Evolutionary conservation across 2,329 filamentous ascomycete species (phyloP).

Genomic region (Cryphonectria radicalis): DNA sequence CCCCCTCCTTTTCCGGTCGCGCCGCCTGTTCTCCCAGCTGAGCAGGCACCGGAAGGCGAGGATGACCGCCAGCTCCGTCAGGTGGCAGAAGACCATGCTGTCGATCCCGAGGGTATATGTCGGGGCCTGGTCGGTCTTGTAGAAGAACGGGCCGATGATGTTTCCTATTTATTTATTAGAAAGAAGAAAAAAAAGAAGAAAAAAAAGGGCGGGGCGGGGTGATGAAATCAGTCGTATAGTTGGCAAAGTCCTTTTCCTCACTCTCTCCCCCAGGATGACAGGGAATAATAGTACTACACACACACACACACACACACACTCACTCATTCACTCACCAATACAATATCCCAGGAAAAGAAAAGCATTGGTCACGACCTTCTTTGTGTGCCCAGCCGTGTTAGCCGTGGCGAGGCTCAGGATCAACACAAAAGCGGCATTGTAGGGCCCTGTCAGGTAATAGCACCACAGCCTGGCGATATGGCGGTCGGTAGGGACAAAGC

Average conservation of each 20-base stretch:
- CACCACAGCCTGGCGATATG: constrained; percentile 54
- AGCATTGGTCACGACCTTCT: constrained; percentile 30
- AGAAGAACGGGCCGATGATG: constrained; percentile 64
- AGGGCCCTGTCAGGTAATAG: constrained; percentile 60
- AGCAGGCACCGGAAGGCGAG: constrained; percentile 56
- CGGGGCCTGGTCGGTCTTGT: constrained; percentile 60
- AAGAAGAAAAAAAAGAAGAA: too few species aligned
- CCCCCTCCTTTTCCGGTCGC: constrained; percentile 41
- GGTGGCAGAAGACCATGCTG: constrained; percentile 65
- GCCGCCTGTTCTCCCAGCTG: constrained; percentile 55
- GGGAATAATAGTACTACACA: background rate
- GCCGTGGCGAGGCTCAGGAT: constrained; percentile 40
- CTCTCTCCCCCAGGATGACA: constrained; percentile 20
- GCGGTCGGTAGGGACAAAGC: constrained; percentile 49
- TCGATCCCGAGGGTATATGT: constrained; percentile 65
- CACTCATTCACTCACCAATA: constrained; percentile 28
- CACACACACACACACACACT: too few species aligned
- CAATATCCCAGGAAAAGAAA: constrained; percentile 22
- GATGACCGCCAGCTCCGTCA: constrained; percentile 51
- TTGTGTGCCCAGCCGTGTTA: constrained; percentile 36
- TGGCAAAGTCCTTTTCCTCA: too few species aligned
- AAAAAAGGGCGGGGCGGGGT: too few species aligned
- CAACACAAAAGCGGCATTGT: constrained; percentile 58
- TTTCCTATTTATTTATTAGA: constrained; percentile 50
- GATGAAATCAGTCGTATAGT: too few species aligned